A percentile compares a stretch with the other conserved stretches of the same genome.
phyloP scores from a whole-genome alignment of 2,329 filamentous ascomycete species.

The Fusarium sublunatum region DNA sequence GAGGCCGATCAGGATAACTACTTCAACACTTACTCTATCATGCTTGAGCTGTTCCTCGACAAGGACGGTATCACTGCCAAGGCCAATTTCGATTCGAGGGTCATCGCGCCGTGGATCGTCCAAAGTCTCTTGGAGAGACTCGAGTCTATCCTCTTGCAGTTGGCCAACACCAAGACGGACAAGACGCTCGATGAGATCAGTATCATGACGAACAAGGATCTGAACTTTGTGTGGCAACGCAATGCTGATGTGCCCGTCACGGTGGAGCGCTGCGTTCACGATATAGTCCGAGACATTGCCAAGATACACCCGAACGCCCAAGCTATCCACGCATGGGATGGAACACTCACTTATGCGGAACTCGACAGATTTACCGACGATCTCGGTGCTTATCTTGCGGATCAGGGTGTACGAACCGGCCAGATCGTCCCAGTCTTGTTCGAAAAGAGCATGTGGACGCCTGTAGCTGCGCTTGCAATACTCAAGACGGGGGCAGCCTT shows the following conservation, averaged over 20 bases:
- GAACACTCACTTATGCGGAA: conserved; percentile 37
- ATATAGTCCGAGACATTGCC: conserved; percentile 27
- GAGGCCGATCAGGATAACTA: neutral
- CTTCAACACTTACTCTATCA: conserved; percentile 7
- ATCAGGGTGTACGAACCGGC: neutral
- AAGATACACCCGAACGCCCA: conserved; percentile 6
- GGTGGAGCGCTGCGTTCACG: conserved; percentile 24
- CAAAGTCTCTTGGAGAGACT: neutral
- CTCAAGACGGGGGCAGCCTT: conserved; percentile 3
- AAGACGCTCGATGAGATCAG: neutral
- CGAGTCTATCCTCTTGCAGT: neutral
- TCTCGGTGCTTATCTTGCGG: conserved; percentile 15
- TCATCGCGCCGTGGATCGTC: neutral
- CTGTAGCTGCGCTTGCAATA: conserved; percentile 10
- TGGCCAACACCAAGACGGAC: neutral
- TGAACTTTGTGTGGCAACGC: conserved; percentile 25
- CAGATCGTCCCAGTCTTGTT: conserved; percentile 23
- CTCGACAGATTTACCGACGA: conserved; percentile 10
- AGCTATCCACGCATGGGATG: conserved; percentile 44
- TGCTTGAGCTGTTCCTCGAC: conserved; percentile 1
- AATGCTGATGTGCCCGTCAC: conserved; percentile 23
- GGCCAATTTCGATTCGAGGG: conserved; percentile 6
- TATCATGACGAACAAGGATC: neutral
- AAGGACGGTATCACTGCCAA: neutral
- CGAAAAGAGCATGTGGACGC: conserved; percentile 27